phyloP scores from a whole-genome alignment of 2,329 filamentous ascomycete genomes.

The Leptographium radiaticola region DNA sequence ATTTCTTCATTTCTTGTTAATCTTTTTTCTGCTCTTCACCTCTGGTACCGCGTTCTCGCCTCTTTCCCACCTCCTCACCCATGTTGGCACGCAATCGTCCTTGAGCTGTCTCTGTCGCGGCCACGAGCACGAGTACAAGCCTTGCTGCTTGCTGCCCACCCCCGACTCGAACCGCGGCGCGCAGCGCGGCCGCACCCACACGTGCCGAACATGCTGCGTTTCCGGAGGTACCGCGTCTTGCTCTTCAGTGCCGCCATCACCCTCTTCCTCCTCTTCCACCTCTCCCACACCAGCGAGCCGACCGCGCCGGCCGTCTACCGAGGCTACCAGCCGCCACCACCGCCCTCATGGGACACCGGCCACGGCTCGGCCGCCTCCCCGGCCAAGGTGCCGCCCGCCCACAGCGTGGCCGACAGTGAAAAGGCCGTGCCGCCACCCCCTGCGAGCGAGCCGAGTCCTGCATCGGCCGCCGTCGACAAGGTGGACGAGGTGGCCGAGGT shows the following conservation, averaged over 20 bases:
- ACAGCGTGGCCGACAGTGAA: neutral
- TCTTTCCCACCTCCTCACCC: too few relatives aligned
- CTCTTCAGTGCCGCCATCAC: conserved; percentile 40
- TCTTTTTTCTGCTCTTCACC: too few relatives aligned
- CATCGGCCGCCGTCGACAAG: too few relatives aligned
- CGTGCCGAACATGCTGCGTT: conserved; percentile 34
- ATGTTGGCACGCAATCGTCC: too few relatives aligned
- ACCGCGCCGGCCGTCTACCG: conserved; percentile 11
- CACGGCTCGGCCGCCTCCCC: neutral
- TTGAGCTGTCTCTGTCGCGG: too few relatives aligned
- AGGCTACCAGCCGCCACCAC: conserved; percentile 4
- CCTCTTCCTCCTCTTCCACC: conserved; percentile 39
- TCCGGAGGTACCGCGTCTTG: conserved; percentile 49
- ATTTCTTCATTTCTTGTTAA: too few relatives aligned
- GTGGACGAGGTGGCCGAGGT: neutral
- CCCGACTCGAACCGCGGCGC: too few relatives aligned
- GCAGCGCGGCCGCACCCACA: too few relatives aligned
- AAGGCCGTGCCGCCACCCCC: neutral
- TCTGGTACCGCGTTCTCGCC: too few relatives aligned
- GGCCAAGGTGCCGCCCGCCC: neutral
- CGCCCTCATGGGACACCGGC: neutral
- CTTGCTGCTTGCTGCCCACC: too few relatives aligned
- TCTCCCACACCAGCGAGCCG: conserved; percentile 25
- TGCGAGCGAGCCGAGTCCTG: too few relatives aligned
- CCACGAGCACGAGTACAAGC: too few relatives aligned